Conservation (phyloP, 306 rosid species). For the Citrullus colocynthis region DNA sequence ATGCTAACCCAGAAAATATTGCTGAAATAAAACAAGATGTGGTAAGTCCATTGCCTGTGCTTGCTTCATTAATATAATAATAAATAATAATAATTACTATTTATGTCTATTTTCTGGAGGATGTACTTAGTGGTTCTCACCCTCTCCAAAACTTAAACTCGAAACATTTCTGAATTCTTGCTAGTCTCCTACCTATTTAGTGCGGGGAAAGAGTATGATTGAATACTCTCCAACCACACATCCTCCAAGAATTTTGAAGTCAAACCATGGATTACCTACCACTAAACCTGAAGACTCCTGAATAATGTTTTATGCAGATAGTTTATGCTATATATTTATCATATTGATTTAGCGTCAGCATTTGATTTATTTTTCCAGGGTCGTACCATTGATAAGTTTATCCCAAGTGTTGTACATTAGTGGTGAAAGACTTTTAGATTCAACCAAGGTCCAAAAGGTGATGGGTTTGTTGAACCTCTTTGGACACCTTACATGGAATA, state of each 20-base stretch:
- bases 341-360: not conserved
- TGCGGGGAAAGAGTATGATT: not conserved
- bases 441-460: not conserved
- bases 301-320: not conserved
- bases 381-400: not conserved
- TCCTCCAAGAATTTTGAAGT: not conserved
- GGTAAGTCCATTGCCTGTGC: conserved; percentile 19
- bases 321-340: not conserved
- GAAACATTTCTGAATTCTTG: not conserved
- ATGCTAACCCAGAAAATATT: conserved; percentile 45
- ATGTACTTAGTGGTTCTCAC: not conserved
- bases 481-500: not conserved
- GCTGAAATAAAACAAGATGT: conserved; percentile 42
- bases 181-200: not conserved
- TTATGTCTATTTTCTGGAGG: not conserved
- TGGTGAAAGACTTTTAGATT: not conserved
- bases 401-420: not conserved
- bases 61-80: not conserved
- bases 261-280: not conserved
- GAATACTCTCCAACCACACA: not conserved
- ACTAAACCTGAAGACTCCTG: not conserved
- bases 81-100: not conserved
- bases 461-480: not conserved
- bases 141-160: not conserved
- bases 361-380: not conserved